Base-by-base conservation (phyloP, 768 basidiomycete genomes). In the Leccinellum rugosiceps region DNA sequence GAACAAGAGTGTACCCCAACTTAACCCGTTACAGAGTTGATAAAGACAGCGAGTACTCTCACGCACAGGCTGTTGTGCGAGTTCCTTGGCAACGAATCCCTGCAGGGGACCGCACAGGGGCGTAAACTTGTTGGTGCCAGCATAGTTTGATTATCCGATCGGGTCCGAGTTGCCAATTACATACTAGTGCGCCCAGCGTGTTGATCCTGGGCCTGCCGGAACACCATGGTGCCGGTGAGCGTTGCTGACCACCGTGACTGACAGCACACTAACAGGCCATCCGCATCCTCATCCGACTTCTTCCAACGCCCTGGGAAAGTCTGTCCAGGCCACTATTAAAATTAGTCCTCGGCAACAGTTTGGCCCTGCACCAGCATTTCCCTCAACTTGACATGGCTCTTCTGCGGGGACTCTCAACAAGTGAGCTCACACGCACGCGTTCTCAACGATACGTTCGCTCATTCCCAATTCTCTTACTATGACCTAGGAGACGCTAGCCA, bases 401-500 rank as follows among this genome's bases (percentile, higher is more conserved):
- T 19, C 14, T 9, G 34, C 19, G 7, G 41, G 41, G 19, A 43
- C 11, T 43, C 10, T 43, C 41, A 43, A 43, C 41, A 43, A 43
- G 41, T 43, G 19, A 43, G 41, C 41, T 41, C 38, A n/a, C n/a
- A n/a, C n/a, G n/a, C n/a, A n/a, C 25, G 6, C 30, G 30, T 48
- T 56, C 59, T 59, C 50, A 32, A 30, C 34, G 23, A 11, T 15
- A 19, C 59, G 28, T 58, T 62, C 47, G 56, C 31, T 25, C 30
- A 51, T 28, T 30, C 13, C 15, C 51, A 43, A 21, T 58, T 55
- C 57, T 65, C 60, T 60, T 35, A 9, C 35, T 11, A 6, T 23
- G 1, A 49, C 31, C 2, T 49, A 72, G 72, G 63, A 31, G 72
- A 69, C 50, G 30, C 13, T 51, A 60, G 31, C 50, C 70, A 72